Base-by-base conservation (phyloP, 805 yeast genomes). In the Isabelozyma rhagii region DNA sequence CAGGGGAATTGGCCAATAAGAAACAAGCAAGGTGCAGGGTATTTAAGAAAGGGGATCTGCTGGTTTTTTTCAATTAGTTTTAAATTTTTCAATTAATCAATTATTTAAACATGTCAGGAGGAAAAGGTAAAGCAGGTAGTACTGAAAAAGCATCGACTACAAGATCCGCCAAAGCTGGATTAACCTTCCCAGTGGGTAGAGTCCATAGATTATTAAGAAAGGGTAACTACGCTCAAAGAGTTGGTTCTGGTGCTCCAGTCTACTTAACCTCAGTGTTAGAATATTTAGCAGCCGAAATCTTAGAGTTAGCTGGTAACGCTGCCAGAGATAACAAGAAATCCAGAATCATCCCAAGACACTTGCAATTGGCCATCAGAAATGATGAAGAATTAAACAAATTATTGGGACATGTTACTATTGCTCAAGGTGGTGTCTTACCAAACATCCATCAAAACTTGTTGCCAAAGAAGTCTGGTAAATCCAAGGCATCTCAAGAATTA, bases 401-500 rank as follows among this genome's bases (percentile, higher is more conserved):
- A 64, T 73, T 74, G 61, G 78, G 78, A 54, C 76, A 74, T 64
- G 79, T 74, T 59, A 74, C 79, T 45, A 74, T 74, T 46, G 79
- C 79, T 47, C 78, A 74, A 67, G 79, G 79, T 72, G 79, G 79
- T 72, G 79, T 74, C 54, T 74, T 74, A 63, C 79, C 79, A 71
- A 74, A 74, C 69, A 74, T 74, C 54, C 78, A 74, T 65, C 75
- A 69, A 60, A 67, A 71, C 71, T 74, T 74, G 65, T 74, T 74
- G 64, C 85, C 84, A 69, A 72, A 78, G 74, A 79, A 79, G 69
- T 68, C 80, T 52, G 79, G 77, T 55, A 75, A 76, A 67, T 69
- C 72, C 53, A 79, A 79, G 70, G 82, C 79, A 69, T 79, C 83
- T 61, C 83, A 79, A 72, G 83, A 79, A 72, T 78, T 79, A 67